These are phyloP conservation scores for Ganoderma meredithae DNA, from an alignment of 1,284 basidiomycete genomes.

Conservation along the genomic window DNA sequence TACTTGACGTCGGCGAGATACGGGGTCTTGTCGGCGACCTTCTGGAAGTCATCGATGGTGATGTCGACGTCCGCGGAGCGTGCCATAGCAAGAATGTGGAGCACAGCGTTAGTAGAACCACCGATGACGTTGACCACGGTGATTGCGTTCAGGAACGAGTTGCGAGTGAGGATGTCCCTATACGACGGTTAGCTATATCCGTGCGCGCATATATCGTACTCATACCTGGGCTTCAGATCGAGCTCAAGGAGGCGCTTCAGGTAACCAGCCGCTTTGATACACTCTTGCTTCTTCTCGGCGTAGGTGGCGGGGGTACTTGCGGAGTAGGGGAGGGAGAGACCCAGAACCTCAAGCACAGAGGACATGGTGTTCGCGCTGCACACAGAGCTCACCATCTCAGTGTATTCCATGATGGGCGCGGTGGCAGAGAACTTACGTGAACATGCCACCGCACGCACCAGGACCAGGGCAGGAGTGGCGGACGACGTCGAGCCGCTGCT, in stretches of 20 bases:
- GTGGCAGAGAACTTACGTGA: conserved; percentile 56
- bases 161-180: conserved; percentile 90
- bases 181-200: background rate
- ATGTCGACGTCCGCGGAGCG: conserved; percentile 89
- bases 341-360: conserved; percentile 88
- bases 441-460: conserved; percentile 83
- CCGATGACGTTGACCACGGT: conserved; percentile 85
- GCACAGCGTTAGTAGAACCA: conserved; percentile 93
- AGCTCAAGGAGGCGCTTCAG: conserved; percentile 84
- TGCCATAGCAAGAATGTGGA: conserved; percentile 95
- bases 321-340: conserved; percentile 91
- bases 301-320: conserved; percentile 85
- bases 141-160: conserved; percentile 93
- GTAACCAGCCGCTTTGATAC: conserved; percentile 82
- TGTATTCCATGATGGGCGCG: too few relatives aligned
- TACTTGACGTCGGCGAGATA: conserved; percentile 93
- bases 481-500: conserved; percentile 82
- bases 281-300: conserved; percentile 87
- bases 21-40: conserved; percentile 88
- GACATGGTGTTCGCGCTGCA: conserved; percentile 88
- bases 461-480: conserved; percentile 83
- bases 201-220: too few relatives aligned
- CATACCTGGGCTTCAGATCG: conserved; percentile 85
- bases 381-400: background rate
- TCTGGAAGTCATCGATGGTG: conserved; percentile 94